Percentiles rank a stretch among this genome's conserved stretches.
Conservation (phyloP, 2,329 filamentous ascomycete genomes). For the Diaporthe sp. region DNA sequence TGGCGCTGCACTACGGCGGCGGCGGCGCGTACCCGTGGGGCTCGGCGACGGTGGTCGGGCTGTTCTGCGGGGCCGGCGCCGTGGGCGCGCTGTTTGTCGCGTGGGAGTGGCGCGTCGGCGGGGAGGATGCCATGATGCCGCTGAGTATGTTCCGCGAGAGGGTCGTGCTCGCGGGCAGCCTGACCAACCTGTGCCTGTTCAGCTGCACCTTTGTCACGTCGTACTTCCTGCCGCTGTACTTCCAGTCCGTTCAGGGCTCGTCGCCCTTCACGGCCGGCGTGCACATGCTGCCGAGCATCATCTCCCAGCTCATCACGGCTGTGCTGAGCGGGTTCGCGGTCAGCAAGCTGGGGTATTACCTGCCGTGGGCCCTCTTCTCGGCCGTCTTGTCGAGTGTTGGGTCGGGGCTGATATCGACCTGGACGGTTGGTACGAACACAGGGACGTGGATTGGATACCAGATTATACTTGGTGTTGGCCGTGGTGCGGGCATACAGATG, state of each 20-base stretch:
- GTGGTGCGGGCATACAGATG: conserved; percentile 39
- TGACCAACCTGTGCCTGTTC: conserved; percentile 35
- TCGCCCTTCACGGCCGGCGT: conserved; percentile 29
- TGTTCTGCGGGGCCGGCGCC: conserved; percentile 46
- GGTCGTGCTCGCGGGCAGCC: conserved; percentile 39
- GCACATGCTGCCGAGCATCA: conserved; percentile 32
- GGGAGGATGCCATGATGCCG: conserved; percentile 49
- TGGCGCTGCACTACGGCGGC: conserved; percentile 53
- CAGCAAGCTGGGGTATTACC: conserved; percentile 41
- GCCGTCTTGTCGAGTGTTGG: conserved; percentile 38
- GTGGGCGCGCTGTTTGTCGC: conserved; percentile 46
- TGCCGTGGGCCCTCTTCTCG: conserved; percentile 41
- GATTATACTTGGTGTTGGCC: conserved; percentile 41
- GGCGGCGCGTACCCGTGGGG: conserved; percentile 50
- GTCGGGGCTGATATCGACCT: conserved; percentile 41
- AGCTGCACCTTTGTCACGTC: conserved; percentile 48
- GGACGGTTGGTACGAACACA: conserved; percentile 37
- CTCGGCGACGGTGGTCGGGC: conserved; percentile 49
- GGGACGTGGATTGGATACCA: conserved; percentile 43
- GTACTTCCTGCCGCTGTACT: conserved; percentile 44
- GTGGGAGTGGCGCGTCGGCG: conserved; percentile 47
- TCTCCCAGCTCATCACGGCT: conserved; percentile 21
- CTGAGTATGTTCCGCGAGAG: conserved; percentile 43
- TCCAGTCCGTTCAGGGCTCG: conserved; percentile 35
- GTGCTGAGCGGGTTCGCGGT: conserved; percentile 25